Conservation (phyloP, 148 eudicot genomes). For the Fagopyrum homotropicum region DNA sequence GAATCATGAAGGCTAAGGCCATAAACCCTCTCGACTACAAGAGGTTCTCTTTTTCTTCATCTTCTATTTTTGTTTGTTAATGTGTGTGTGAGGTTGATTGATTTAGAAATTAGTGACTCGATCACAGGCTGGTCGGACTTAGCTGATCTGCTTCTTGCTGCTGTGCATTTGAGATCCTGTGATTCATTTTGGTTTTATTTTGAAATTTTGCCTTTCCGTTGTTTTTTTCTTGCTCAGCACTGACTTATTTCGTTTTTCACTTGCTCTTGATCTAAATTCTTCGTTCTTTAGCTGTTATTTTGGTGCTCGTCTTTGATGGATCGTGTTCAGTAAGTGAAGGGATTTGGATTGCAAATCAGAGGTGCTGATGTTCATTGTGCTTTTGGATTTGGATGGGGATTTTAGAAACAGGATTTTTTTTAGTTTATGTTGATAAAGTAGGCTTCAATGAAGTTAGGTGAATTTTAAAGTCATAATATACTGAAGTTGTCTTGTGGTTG, state of each 20-base stretch:
- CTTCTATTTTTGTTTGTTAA: background rate
- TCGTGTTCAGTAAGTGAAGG: background rate
- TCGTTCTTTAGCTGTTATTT: background rate
- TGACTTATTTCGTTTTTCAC: background rate
- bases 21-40: slow-evolving; percentile 11
- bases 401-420: background rate
- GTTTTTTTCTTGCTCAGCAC: background rate
- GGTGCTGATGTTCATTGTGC: background rate
- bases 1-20: slow-evolving; percentile 7
- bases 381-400: background rate
- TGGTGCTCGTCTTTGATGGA: background rate
- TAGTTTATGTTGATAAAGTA: no score
- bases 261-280: background rate
- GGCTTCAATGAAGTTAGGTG: no score
- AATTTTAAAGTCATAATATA: background rate
- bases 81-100: slow-evolving; percentile 5
- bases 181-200: background rate
- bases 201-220: background rate
- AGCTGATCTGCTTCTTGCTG: background rate
- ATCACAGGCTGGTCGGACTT: background rate
- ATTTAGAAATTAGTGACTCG: background rate
- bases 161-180: slow-evolving; percentile 11
- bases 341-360: background rate
- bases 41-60: background rate
- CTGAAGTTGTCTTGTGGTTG: background rate